These are phyloP conservation scores for Rhizopus sp. DNA, from an alignment of 371 early-diverging fungal species.

Conservation along the genomic window DNA sequence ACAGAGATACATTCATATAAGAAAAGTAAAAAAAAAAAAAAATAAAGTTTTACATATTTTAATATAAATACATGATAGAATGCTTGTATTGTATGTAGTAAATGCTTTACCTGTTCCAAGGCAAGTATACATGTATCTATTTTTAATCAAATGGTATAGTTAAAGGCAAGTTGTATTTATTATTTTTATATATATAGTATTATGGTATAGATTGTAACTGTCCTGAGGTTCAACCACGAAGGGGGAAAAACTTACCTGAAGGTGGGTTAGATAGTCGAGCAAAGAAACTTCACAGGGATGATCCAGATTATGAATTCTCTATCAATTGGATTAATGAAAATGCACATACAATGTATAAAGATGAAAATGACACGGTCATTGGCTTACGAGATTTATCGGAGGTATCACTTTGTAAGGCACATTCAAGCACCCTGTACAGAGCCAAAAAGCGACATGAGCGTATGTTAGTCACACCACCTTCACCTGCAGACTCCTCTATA, in stretches of 20 bases:
- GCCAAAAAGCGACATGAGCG: constrained; percentile 51
- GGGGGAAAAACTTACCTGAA: constrained; percentile 52
- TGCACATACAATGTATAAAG: constrained; percentile 44
- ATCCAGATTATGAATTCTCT: constrained; percentile 51
- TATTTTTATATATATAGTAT: constrained; percentile 25
- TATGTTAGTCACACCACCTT: constrained; percentile 40
- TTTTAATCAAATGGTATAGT: background rate
- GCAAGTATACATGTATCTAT: constrained; percentile 21
- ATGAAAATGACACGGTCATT: constrained; percentile 30
- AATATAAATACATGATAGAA: constrained; percentile 30
- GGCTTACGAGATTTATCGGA: constrained; percentile 38
- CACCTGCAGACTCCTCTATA: constrained; percentile 42
- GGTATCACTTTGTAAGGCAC: constrained; percentile 57
- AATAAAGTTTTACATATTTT: background rate
- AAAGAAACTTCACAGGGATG: constrained; percentile 45
- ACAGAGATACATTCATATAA: constrained; percentile 28
- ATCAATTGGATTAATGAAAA: constrained; percentile 46
- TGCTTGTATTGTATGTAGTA: constrained; percentile 53
- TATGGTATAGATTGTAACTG: constrained; percentile 49
- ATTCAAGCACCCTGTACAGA: constrained; percentile 51
- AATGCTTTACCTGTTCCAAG: constrained; percentile 54
- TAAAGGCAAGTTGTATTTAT: background rate
- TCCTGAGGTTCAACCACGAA: constrained; percentile 48
- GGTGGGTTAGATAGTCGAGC: constrained; percentile 51
- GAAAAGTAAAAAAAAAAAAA: constrained; percentile 25